Percentiles rank a stretch among this genome's conserved stretches.
These are phyloP conservation scores for Tylopilus rubrobrunneus DNA, from an alignment of 768 basidiomycete species.

Conservation along the genomic window DNA sequence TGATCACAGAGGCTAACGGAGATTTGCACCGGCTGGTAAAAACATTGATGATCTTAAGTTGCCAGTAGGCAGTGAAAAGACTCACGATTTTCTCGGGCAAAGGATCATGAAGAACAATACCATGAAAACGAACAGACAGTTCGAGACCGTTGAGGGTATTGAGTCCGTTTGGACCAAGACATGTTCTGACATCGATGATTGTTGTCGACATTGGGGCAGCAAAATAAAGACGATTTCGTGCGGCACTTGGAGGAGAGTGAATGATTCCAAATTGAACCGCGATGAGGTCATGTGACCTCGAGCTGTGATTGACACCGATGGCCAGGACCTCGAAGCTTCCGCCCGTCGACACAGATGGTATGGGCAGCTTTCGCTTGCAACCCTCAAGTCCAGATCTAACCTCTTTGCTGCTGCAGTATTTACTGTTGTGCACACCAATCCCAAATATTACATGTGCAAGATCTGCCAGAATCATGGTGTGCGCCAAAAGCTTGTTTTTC, in stretches of 20 bases:
- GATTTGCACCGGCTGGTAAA: background rate
- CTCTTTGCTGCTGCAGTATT: background rate
- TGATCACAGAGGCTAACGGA: background rate
- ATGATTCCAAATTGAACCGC: too few species aligned
- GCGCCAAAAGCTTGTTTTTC: background rate
- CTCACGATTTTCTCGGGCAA: background rate
- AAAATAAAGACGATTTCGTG: background rate
- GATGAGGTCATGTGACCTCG: background rate
- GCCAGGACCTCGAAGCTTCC: background rate
- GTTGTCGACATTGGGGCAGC: background rate
- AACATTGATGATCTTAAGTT: background rate
- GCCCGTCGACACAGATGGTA: background rate
- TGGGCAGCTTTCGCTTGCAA: too few species aligned
- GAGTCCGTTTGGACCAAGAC: background rate
- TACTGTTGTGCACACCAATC: background rate
- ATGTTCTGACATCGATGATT: background rate
- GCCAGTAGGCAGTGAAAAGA: too few species aligned
- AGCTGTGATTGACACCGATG: background rate
- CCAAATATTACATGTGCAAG: background rate
- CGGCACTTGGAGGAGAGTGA: too few species aligned
- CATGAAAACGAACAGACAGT: background rate
- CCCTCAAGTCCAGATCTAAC: too few species aligned
- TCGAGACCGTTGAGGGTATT: background rate
- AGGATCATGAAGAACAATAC: background rate
- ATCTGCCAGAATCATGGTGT: background rate